Evolutionary conservation across 148 eudicot genomes (phyloP), one percentile per base, ranked within the genome.

Genomic region (Rhododendron molle): DNA sequence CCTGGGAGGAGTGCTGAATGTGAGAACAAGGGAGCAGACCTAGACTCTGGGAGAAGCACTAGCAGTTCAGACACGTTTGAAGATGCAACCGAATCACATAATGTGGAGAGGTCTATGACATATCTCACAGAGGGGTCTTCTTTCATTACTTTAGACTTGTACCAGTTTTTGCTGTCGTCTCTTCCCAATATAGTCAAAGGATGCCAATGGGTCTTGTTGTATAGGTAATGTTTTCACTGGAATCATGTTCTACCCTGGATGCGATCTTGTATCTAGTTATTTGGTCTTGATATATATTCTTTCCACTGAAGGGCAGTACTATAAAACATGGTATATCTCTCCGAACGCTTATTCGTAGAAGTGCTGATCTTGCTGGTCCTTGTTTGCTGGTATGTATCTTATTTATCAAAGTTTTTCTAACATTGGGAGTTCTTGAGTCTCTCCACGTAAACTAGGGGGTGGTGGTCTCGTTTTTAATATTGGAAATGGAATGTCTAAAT

Each of bases 241-340:
- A 74, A 80, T 73, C 30, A 86, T 54, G 34, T 30, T 46, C 20
- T 80, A 38, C 46, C 49, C n/a, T 12, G 28, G 80, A 38, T 69
- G 30, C 50, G 76, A 8, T 38, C 81, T 50, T 87, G 43, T 65
- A 2, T 40, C 72, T 21, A 56, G 38, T 11, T 46, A 80, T 76
- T 26, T 80, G 81, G 78, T 80, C 36, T 84, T 87, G 87, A 62
- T 89, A 83, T 50, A 85, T 60, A 54, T 91, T 83, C 87, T 87
- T 91, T 94, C 88, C 87, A 93, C 92, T 94, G 96, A 95, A 97
- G 98, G 98, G 98, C 99, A 97, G 99, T 94, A 94, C 98, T 87
- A 82, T 88, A 85, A 97, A 89, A 91, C 92, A 97, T 91, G 99
- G 99, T 88, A 97, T 94, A 92, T 97, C 99, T 67, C 98, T 97